Percentiles rank a stretch among this genome's conserved stretches.
Evolutionary conservation across 108 stramenopile species (phyloP).

Genomic region (Skeletonema marinoi): DNA sequence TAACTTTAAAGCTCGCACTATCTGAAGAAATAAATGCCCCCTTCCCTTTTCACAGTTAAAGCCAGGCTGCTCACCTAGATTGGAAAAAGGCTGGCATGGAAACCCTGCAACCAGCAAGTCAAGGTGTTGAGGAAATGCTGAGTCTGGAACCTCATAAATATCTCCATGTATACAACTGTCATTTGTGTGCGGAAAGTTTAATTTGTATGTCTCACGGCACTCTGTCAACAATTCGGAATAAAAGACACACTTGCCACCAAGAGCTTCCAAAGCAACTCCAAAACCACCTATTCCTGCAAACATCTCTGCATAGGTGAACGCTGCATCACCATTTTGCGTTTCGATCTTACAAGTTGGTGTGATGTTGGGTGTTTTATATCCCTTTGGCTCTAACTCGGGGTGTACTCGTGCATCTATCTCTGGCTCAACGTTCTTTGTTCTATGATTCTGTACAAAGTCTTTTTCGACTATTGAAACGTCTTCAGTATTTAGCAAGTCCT

Average conservation of each 20-base stretch:
- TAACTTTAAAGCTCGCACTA: conserved; percentile 67
- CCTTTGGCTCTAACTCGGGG: conserved; percentile 31
- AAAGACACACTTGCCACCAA: conserved; percentile 80
- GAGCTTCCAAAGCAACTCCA: conserved; percentile 75
- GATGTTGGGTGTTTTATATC: conserved; percentile 19
- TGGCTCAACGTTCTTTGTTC: conserved; percentile 23
- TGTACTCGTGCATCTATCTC: conserved; percentile 42
- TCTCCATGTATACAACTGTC: conserved; percentile 52
- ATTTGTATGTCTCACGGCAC: conserved; percentile 59
- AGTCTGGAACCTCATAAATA: conserved; percentile 52
- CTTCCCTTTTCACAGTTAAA: conserved; percentile 61
- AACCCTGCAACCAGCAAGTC: conserved; percentile 77
- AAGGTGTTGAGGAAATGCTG: conserved; percentile 41
- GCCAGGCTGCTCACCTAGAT: conserved; percentile 64
- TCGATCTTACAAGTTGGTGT: conserved; percentile 6
- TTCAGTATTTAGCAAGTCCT: conserved; percentile 40
- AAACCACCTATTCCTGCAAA: conserved; percentile 88
- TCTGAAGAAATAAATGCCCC: conserved; percentile 71
- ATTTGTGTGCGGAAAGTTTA: conserved; percentile 58
- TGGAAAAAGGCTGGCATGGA: conserved; percentile 83
- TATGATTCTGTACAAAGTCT: conserved; percentile 37
- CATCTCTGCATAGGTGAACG: conserved; percentile 77
- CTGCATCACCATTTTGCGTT: not conserved
- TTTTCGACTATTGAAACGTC: conserved; percentile 49
- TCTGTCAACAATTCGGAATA: conserved; percentile 67